Evolutionary conservation across 805 yeast genomes (phyloP), one percentile per base, ranked within the genome.

Genomic region (Cyberlindnera maclurae): DNA sequence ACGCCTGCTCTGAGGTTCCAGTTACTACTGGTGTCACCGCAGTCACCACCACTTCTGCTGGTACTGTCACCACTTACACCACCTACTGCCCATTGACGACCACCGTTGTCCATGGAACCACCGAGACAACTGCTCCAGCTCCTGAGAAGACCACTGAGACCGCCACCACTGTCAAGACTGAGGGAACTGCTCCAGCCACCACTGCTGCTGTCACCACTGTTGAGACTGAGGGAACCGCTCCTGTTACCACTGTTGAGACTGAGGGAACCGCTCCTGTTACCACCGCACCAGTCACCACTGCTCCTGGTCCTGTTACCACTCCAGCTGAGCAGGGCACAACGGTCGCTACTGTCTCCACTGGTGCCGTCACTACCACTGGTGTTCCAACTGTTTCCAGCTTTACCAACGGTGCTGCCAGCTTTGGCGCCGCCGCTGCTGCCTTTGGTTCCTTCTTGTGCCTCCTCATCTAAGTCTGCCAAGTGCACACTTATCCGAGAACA

Each of bases 111-210:
- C 47, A 52, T 30, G 44, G 51, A 37, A 43, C 40, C 33, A 47
- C 44, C 6, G 34, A 37, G 26, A 38, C 47, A 17, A 55, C 64
- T 45, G 58, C 63, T 31, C 30, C 36, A 26, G 47, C 60, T 39
- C 62, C 67, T 37, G 50, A 57, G 37, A 50, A 46, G 37, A 46
- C 54, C 20, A 49, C 41, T 18, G 59, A 60, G 32, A 58, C 60
- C 33, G 46, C 42, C 32, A 65, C 70, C 30, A 43, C 51, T 15
- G 29, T 27, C 29, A 45, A 60, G 20, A 45, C 57, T 36, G 34
- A 18, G 28, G 10, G 12, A 3, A 12, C 45, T 17, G 26, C 37
- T 16, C n/a, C 29, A 13, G 36, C 33, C 17, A 7, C 42, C 11
- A 28, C 39, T 22, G 28, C 31, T 20, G 36, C 31, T 29, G 36